Percentiles rank a stretch among this genome's conserved stretches.
phyloP scores from a whole-genome alignment of 2,329 filamentous ascomycete genomes.

The Sphaceloma murrayae region DNA sequence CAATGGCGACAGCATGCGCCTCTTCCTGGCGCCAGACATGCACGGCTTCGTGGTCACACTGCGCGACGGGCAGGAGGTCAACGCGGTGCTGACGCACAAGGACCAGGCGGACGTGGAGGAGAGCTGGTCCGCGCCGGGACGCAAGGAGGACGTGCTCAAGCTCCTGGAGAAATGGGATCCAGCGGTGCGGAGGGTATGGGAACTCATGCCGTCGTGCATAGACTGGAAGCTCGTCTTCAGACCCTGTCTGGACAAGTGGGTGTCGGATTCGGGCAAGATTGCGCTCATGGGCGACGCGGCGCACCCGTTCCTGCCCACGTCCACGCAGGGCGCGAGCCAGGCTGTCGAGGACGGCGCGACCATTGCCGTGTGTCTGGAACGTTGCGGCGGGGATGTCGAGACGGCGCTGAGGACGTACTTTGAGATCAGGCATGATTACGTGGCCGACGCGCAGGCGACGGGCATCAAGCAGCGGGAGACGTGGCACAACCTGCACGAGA shows the following conservation, averaged over 20 bases:
- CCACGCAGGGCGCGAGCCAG: slow-evolving; percentile 52
- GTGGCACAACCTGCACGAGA: too few species aligned
- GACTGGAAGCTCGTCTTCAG: slow-evolving; percentile 51
- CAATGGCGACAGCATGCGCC: slow-evolving; percentile 41
- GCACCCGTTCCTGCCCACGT: slow-evolving; percentile 57
- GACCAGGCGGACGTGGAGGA: slow-evolving; percentile 40
- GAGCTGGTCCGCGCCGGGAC: slow-evolving; percentile 41
- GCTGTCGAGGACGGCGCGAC: slow-evolving; percentile 60
- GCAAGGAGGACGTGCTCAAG: slow-evolving; percentile 33
- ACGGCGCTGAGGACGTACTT: too few species aligned
- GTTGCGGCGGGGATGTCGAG: too few species aligned
- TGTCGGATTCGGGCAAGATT: slow-evolving; percentile 25
- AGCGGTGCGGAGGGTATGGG: slow-evolving; percentile 38
- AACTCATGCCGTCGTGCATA: slow-evolving; percentile 31
- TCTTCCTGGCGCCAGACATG: slow-evolving; percentile 43
- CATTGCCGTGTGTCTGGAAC: slow-evolving; percentile 47
- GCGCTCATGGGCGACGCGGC: slow-evolving; percentile 57
- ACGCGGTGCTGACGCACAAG: slow-evolving; percentile 45
- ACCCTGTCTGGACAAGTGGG: slow-evolving; percentile 45
- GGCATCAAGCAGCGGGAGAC: too few species aligned
- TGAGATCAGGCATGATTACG: too few species aligned
- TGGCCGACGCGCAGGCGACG: too few species aligned
- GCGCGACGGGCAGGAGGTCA: slow-evolving; percentile 43
- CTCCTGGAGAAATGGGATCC: slow-evolving; percentile 38
- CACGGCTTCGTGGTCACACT: slow-evolving; percentile 43